phyloP scores from a whole-genome alignment of 257 asterid genomes.

The Solanum gandarillasii region DNA sequence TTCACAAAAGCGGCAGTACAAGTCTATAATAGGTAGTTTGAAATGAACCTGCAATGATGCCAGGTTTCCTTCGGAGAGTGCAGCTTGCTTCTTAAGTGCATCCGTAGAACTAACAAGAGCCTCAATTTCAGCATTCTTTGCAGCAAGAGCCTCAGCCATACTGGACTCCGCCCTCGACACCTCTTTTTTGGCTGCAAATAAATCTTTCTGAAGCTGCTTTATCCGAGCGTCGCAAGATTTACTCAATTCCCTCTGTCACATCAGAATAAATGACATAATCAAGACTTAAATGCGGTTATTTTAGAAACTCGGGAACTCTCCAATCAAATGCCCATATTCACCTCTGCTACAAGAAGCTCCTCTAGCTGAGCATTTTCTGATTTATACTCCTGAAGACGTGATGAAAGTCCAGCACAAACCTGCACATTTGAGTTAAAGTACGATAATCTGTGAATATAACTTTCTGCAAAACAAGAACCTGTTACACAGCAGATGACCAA shows the following conservation, averaged over 20 bases:
- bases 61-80: slow-evolving; percentile 83
- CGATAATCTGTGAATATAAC: neutral
- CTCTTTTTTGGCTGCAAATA: slow-evolving; percentile 70
- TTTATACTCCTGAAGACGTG: slow-evolving; percentile 96
- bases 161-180: slow-evolving; percentile 67
- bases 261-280: slow-evolving; percentile 7
- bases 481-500: neutral
- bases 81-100: slow-evolving; percentile 84
- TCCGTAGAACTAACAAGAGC: slow-evolving; percentile 65
- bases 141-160: slow-evolving; percentile 83
- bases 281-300: neutral
- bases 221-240: slow-evolving; percentile 74
- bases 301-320: neutral
- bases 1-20: neutral
- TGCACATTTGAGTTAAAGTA: slow-evolving; percentile 14
- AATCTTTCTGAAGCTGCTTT: slow-evolving; percentile 78
- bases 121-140: slow-evolving; percentile 97
- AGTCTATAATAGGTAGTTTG: neutral
- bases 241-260: slow-evolving; percentile 83
- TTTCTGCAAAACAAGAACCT: neutral
- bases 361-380: slow-evolving; percentile 97
- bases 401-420: slow-evolving; percentile 99
- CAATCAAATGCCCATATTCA: slow-evolving; percentile 19
- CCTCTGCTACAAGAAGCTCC: slow-evolving; percentile 95
- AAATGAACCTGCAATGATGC: slow-evolving; percentile 75